phyloP scores from a whole-genome alignment of 2,329 filamentous ascomycete genomes.

The Penicillium hesseltinei region DNA sequence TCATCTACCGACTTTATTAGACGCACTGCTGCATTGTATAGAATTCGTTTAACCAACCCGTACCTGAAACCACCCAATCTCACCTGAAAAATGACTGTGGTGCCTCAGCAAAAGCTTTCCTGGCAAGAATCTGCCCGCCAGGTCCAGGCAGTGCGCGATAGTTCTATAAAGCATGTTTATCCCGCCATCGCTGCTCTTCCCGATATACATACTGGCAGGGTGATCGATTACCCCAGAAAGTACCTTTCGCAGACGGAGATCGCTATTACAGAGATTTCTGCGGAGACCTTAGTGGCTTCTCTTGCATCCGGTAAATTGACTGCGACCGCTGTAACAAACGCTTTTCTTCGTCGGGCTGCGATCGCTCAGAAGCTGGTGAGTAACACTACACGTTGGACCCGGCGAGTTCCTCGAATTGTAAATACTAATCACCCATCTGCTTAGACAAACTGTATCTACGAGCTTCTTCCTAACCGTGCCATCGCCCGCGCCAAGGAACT shows the following conservation, averaged over 20 bases:
- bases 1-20: neutral
- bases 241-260: constrained; percentile 50
- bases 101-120: neutral
- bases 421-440: neutral
- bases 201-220: constrained; percentile 14
- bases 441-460: constrained; percentile 47
- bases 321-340: constrained; percentile 48
- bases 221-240: constrained; percentile 42
- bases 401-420: neutral
- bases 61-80: neutral
- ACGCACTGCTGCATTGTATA: neutral
- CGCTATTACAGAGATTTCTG: constrained; percentile 50
- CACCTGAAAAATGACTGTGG: neutral
- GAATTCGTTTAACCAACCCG: neutral
- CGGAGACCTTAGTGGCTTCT: constrained; percentile 43
- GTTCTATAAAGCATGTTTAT: neutral
- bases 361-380: constrained; percentile 52
- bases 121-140: neutral
- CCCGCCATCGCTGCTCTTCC: constrained; percentile 1
- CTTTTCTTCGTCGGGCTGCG: constrained; percentile 56
- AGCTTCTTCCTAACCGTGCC: constrained; percentile 49
- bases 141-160: neutral
- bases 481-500: constrained; percentile 43
- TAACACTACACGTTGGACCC: neutral
- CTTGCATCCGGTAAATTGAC: constrained; percentile 48